Evolutionary conservation across 2,329 filamentous ascomycete species (phyloP), one percentile per base, ranked within the genome.

Genomic region (Pezizomycotina sp.): DNA sequence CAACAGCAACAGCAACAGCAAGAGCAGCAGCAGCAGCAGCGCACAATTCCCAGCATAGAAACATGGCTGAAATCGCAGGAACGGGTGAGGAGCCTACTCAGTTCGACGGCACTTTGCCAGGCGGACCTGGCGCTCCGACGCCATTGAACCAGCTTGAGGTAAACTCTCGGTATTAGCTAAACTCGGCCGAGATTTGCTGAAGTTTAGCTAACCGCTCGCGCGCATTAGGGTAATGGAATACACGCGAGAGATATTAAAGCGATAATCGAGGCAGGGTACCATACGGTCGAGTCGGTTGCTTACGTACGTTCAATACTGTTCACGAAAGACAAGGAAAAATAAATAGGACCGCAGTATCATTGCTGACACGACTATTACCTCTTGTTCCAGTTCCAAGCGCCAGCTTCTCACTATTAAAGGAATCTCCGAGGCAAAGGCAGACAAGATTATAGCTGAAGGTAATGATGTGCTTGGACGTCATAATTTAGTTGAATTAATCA

Each of bases 401-500:
- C 64, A 77, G 38, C 62, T 98, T 12, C 86, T 98, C 58, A 82
- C 91, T 56, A 86, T 98, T 59, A 98, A 95, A 58, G 89, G 89
- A 38, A 92, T 98, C 21, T 98, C 89, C 1, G 86, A 95, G 60
- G 79, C 91, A 54, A 98, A 98, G 57, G 89, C 91, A 2, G 74
- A 71, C 21, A 95, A 95, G 55, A 74, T 98, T 25, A 64, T 98
- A 18, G 73, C 71, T 9, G 89, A 95, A 65, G 84, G 84, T 86
- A 57, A 33, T 27, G 1, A 6, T 7, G n/a, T n/a, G n/a, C n/a
- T n/a, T n/a, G n/a, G n/a, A n/a, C n/a, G n/a, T n/a, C n/a, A n/a
- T n/a, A n/a, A n/a, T 32, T 45, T 24, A 10, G 27, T 3, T 20
- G 10, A 19, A 30, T 16, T 16, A 35, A 21, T 38, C 26, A 24